A percentile compares a stretch with the other conserved stretches of the same genome.
These are phyloP conservation scores for Oryza nivara DNA, from an alignment of 176 grass and related monocot species.

Conservation along the genomic window DNA sequence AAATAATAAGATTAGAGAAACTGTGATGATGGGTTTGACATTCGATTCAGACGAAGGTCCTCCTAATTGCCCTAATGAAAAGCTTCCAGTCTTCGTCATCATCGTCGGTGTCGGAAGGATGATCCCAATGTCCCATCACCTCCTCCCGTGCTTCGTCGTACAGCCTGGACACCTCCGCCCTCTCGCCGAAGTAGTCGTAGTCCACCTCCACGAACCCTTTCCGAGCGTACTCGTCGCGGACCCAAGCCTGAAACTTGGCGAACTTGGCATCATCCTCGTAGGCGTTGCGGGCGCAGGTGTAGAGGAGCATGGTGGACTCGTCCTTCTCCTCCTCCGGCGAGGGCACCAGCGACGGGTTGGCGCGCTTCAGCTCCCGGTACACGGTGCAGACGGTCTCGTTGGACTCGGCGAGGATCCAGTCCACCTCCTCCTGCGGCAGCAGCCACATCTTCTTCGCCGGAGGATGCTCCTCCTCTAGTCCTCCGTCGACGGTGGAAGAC, in stretches of 20 bases:
- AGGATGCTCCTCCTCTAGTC: too few species aligned
- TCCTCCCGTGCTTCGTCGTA: not conserved
- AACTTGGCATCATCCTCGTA: not conserved
- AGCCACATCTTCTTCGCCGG: slow-evolving; percentile 4
- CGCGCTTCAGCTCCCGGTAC: not conserved
- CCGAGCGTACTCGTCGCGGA: not conserved
- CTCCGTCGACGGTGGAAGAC: too few species aligned
- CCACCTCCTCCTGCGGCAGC: not conserved
- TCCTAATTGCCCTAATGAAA: too few species aligned
- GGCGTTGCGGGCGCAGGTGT: not conserved
- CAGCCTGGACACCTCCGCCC: not conserved
- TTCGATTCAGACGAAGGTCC: too few species aligned
- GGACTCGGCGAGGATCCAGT: not conserved
- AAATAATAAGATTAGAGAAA: too few species aligned
- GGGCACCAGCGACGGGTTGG: not conserved
- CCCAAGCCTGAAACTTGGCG: not conserved
- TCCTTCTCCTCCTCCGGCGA: not conserved
- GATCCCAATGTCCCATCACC: too few species aligned
- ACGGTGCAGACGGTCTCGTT: not conserved
- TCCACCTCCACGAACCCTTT: not conserved
- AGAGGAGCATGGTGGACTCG: not conserved
- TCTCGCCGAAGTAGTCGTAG: not conserved
- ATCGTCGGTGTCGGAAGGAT: too few species aligned
- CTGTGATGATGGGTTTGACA: too few species aligned
- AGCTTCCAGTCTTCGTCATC: too few species aligned